Percentiles rank a stretch among this genome's conserved stretches.
phyloP scores from a whole-genome alignment of 495 filamentous ascomycete species.

The Polyplosphaeria fusca region DNA sequence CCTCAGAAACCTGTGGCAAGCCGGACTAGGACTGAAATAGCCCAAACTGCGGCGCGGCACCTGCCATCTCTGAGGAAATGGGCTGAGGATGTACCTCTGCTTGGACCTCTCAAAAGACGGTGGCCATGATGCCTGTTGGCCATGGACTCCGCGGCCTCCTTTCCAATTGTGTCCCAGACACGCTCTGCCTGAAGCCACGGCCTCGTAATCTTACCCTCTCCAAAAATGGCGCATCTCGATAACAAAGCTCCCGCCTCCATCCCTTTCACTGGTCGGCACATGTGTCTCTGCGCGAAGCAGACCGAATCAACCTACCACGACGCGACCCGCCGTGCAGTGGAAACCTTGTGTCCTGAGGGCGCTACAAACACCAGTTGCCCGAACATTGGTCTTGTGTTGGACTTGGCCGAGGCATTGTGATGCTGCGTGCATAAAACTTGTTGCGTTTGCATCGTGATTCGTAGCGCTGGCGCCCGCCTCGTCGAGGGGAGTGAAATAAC shows the following conservation, averaged over 20 bases:
- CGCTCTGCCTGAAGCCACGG: constrained; percentile 1
- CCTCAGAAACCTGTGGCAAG: constrained; percentile 23
- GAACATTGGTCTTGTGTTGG: too few relatives aligned
- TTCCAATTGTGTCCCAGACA: neutral
- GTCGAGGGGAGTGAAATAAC: constrained; percentile 3
- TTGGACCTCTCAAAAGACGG: too few relatives aligned
- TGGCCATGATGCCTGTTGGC: too few relatives aligned
- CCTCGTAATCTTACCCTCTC: constrained; percentile 6
- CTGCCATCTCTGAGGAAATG: constrained; percentile 14
- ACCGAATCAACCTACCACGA: too few relatives aligned
- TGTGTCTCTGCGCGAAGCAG: neutral
- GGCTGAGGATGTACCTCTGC: neutral
- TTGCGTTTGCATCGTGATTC: constrained; percentile 22
- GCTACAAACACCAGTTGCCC: too few relatives aligned
- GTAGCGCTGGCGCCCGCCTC: constrained; percentile 10
- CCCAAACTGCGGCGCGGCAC: constrained; percentile 23
- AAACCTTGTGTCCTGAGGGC: too few relatives aligned
- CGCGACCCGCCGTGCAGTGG: too few relatives aligned
- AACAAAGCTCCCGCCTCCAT: constrained; percentile 1
- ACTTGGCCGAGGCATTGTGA: constrained; percentile 18
- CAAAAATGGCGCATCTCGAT: constrained; percentile 5
- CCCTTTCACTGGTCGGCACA: constrained; percentile 5
- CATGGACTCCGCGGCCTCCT: too few relatives aligned
- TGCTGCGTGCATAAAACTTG: constrained; percentile 14
- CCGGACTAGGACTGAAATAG: constrained; percentile 3